Base-by-base conservation (phyloP, 768 basidiomycete genomes). In the Trametes meyenii region DNA sequence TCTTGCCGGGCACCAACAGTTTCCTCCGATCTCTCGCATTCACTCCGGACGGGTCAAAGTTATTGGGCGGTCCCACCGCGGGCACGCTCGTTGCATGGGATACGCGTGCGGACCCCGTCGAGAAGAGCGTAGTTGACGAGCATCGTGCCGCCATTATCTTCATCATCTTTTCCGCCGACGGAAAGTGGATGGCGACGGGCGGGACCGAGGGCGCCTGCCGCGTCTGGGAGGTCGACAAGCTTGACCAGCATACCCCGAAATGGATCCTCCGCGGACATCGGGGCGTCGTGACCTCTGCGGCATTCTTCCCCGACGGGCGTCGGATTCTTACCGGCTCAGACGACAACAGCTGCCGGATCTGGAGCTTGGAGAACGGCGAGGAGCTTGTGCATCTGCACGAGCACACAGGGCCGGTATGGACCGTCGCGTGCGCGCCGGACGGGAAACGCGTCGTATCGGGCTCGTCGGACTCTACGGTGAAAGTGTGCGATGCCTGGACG, bases 281-380 rank as follows among this genome's bases (percentile, higher is more conserved):
- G 1, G 57, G 58, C 36, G 19, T 23, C 21, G 43, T 64, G 6
- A 35, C 16, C 26, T 35, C 60, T 13, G 60, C 66, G 6, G 62
- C 54, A 6, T 70, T 62, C 55, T 55, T 61, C 10, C 57, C 57
- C 24, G 65, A 66, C 53, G 55, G 61, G 33, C 33, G 42, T 36
- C 44, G 55, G 17, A 40, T 62, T 33, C 33, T 55, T 17, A 55
- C 60, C 12, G 49, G 48, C 16, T 48, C 49, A 2, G 55, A 55
- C n/a, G 61, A 57, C 39, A 33, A 26, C 42, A 58, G 38, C 50
- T 57, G 50, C 43, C 43, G 61, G 10, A 42, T 76, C 33, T 81
- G 80, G 80, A 76, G 33, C 74, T 72, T 40, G 68, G 79, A 21
- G 79, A 79, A 66, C 71, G 77, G 70, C 75, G 71, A n/a, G 65